Conservation (phyloP, 1,139 yeast genomes). For the Geotrichum fermentans region DNA sequence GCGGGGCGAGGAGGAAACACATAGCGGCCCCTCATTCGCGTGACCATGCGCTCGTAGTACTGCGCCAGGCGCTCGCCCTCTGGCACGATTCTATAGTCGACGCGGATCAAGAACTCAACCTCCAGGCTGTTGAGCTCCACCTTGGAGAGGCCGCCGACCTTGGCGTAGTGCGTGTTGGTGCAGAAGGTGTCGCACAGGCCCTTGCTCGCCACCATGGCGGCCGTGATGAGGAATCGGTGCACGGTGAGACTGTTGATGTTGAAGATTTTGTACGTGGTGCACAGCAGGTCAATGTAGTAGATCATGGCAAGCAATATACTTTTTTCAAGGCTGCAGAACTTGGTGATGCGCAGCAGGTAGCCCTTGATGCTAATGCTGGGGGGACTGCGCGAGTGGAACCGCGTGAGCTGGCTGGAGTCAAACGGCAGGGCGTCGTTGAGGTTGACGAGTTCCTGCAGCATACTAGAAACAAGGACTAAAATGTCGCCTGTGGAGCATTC, state of each 20-base stretch:
- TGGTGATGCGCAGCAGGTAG: slow-evolving; percentile 69
- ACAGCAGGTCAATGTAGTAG: slow-evolving; percentile 80
- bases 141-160: slow-evolving; percentile 89
- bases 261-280: slow-evolving; percentile 73
- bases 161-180: slow-evolving; percentile 89
- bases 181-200: slow-evolving; percentile 93
- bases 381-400: slow-evolving; percentile 90
- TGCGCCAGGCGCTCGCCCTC: slow-evolving; percentile 37
- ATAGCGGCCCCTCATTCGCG: slow-evolving; percentile 27
- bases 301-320: slow-evolving; percentile 76
- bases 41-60: slow-evolving; percentile 37
- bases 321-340: slow-evolving; percentile 79
- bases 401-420: slow-evolving; percentile 52
- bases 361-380: slow-evolving; percentile 80
- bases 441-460: slow-evolving; percentile 67
- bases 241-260: slow-evolving; percentile 87
- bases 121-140: slow-evolving; percentile 83
- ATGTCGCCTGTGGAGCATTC: slow-evolving; percentile 67
- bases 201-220: slow-evolving; percentile 86
- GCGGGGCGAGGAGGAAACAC: slow-evolving; percentile 18
- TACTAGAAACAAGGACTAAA: slow-evolving; percentile 66
- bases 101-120: slow-evolving; percentile 76
- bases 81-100: slow-evolving; percentile 72
- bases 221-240: slow-evolving; percentile 83
- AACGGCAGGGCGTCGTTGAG: slow-evolving; percentile 58